Evolutionary conservation across 192 early-diverging fungal genomes (phyloP).

Genomic region (Coemansia asiatica): DNA sequence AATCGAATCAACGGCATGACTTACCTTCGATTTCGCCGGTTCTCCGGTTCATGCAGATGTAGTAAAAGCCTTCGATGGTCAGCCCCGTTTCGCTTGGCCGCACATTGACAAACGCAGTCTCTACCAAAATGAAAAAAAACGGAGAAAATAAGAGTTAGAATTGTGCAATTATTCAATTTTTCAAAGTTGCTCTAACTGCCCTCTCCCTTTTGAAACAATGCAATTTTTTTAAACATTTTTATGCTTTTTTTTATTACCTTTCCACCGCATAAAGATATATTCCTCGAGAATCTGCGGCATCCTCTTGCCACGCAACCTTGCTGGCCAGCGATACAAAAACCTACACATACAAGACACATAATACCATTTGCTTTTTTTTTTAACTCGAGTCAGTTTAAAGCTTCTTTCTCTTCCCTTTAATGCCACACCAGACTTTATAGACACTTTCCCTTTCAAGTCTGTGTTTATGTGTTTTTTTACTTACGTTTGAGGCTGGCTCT

Average conservation of each 20-base stretch:
- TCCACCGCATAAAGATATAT: constrained; percentile 73
- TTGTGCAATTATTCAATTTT: too few relatives aligned
- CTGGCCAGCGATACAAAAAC: constrained; percentile 39
- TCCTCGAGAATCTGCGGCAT: constrained; percentile 58
- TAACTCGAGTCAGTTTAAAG: background rate
- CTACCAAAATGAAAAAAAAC: constrained; percentile 14
- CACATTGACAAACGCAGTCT: constrained; percentile 60
- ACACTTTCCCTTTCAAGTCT: too few relatives aligned
- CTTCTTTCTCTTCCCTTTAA: background rate
- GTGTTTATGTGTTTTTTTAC: constrained; percentile 17
- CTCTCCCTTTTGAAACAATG: too few relatives aligned
- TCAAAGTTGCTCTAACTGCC: too few relatives aligned
- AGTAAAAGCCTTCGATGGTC: constrained; percentile 70
- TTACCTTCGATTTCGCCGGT: constrained; percentile 62
- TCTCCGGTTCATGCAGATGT: constrained; percentile 62
- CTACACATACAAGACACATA: too few relatives aligned
- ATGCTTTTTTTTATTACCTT: constrained; percentile 37
- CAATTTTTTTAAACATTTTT: too few relatives aligned
- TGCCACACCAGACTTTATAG: background rate
- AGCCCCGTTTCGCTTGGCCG: constrained; percentile 57
- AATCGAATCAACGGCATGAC: too few relatives aligned
- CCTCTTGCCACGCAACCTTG: constrained; percentile 35
- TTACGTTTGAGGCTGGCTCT: constrained; percentile 30
- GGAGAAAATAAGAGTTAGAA: background rate
- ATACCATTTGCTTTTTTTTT: too few relatives aligned